Evolutionary conservation across 257 asterid species (phyloP), one percentile per base, ranked within the genome.

Genomic region (Anisodus tanguticus): DNA sequence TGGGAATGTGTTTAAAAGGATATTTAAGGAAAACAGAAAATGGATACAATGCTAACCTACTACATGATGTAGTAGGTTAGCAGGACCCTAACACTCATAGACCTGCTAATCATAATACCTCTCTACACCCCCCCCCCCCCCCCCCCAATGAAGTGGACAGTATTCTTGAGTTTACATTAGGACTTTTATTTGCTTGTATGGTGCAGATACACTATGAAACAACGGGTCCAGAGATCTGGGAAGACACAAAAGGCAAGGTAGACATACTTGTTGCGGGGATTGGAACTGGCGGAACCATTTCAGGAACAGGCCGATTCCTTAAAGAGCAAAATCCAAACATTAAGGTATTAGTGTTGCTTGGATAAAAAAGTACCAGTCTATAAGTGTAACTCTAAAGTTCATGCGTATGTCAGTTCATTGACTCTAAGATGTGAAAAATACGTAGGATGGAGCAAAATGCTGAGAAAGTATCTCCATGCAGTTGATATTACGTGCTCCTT

Each of bases 181-280:
- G 62, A 35, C 10, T 54, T 79, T 51, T 53, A 68, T 53, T 82
- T 43, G 19, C 41, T 82, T 39, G 62, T 82, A 26, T 68, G 79
- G 58, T 68, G 88, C 87, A 97, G 99, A 84, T 97, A 87, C 99
- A 97, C 88, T 97, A 89, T 85, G 98, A 97, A 91, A 95, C 98
- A 87, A 97, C 99, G 54, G 98, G 99, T 83, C 99, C 99, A 17
- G 99, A 95, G 93, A 97, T 97, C 82, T 97, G 99, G 99, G 99
- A 97, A 80, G 98, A 97, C 88, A 93, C 99, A 31, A 93, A 87
- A 81, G 99, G 99, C 86, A 93, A 92, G 89, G 93, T 95, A 85
- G 99, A 95, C 91, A 95, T 97, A 87, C 88, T 97, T 87, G 97
- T 97, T 88, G 98, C 99, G 17, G 98, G 99, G 79, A 95, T 97